Evolutionary conservation across 1,284 basidiomycete genomes (phyloP), one percentile per base, ranked within the genome.

Genomic region (Tilletia walkeri): DNA sequence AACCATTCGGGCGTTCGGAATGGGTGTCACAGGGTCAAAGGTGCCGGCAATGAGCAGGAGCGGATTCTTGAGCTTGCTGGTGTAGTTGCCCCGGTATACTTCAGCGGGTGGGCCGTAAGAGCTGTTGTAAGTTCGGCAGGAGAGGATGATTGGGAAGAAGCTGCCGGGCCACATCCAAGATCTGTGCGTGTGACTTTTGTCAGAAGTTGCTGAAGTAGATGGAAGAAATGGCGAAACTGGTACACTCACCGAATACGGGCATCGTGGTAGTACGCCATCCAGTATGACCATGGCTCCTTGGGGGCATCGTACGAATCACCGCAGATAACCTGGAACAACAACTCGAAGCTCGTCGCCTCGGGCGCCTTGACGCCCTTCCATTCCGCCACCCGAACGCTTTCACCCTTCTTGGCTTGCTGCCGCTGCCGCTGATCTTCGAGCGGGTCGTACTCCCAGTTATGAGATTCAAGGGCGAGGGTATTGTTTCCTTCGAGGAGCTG

Each of bases 11-110:
- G 70, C 75, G 38, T 75, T 75, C 9, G 68, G 53, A 4, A 76
- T 66, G 12, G 75, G 75, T 14, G 75, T 76, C 0, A 73, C 75
- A 0, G 75, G 75, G 48, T 76, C 75, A 61, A 73, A 75, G 3
- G 65, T 67, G 66, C 73, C 70, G 0, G 72, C 71, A 39, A 75
- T 68, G 14, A 76, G 70, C 34, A 76, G 61, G 0, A 73, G 65
- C 0, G 73, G 75, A 36, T 69, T 56, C 24, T 67, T 66, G 50
- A 76, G 70, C 3, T 54, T 68, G 14, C 68, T 54, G 39, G 71
- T 65, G 7, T 75, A 68, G 4, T 67, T 66, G 4, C 75, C 75
- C 6, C 73, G 70, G n/a, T 71, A 76, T 2, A 76, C 75, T 49
- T 76, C 65, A 2, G 66, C 70, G 50, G 73, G 72, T 0, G 68